Evolutionary conservation across 768 basidiomycete genomes (phyloP), one percentile per base, ranked within the genome.

Genomic region (Serendipita sp.): DNA sequence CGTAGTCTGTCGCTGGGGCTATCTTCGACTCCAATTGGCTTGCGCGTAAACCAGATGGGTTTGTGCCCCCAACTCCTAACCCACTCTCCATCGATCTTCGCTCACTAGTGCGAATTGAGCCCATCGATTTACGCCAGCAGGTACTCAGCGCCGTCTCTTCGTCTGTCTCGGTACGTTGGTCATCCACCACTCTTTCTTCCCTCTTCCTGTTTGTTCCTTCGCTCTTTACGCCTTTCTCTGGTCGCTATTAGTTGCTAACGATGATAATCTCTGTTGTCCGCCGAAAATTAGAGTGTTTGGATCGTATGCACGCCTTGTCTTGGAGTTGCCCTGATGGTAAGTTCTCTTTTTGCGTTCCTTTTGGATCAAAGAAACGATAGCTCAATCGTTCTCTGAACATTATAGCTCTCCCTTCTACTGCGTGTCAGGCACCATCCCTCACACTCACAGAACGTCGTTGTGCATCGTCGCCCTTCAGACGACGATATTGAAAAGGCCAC

Each of bases 1-100:
- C 63, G 60, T 64, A 91, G 89, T 83, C 89, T 54, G 78, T 88
- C 34, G 84, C 89, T 64, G 88, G 89, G 16, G 82, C 88, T 46
- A 77, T 88, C 66, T 90, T 88, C 73, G 79, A 85, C 71, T 80
- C 77, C 47, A 34, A 32, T n/a, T 76, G 78, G 63, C 72, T 84
- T 3, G 73, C 77, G 46, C 72, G 71, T 44, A 75, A 76, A 64
- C 73, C 88, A 68, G 85, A 86, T 18, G 65, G 77, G 30, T 76
- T 75, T 66, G 83, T 69, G 70, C 73, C 67, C 44, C 73, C 80
- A 28, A 70, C 76, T 51, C 72, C 73, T 51, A 75, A 77, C 16
- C 75, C 75, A 7, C 73, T 79, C 15, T 80, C 81, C 3, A 77
- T 86, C 65, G 75, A 86, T 70, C 83, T 84, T 62, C 64, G 70